Evolutionary conservation across 2,329 filamentous ascomycete genomes (phyloP).

Genomic region (Colletotrichum sublineola): DNA sequence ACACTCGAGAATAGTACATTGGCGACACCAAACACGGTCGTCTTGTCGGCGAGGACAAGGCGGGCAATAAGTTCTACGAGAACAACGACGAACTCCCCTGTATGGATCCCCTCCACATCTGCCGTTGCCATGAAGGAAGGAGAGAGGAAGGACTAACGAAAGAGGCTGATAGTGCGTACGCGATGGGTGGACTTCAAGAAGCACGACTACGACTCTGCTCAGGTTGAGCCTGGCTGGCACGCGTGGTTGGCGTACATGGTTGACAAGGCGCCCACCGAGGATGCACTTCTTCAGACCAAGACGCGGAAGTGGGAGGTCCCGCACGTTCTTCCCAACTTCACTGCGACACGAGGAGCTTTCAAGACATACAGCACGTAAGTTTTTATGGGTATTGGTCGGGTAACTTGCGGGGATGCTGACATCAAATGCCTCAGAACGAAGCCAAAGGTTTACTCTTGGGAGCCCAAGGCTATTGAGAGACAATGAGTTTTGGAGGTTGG

Average conservation of each 20-base stretch:
- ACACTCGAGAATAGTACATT: constrained; percentile 63
- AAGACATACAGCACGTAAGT: constrained; percentile 96
- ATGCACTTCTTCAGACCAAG: constrained; percentile 77
- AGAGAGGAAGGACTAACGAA: constrained; percentile 35
- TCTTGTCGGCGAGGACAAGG: constrained; percentile 86
- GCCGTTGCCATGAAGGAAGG: background rate
- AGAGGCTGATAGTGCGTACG: constrained; percentile 78
- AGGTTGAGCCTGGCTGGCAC: constrained; percentile 98
- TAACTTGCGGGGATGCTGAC: constrained; percentile 1
- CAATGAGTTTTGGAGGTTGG: constrained; percentile 38
- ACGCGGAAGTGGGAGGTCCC: constrained; percentile 81
- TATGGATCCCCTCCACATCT: constrained; percentile 60
- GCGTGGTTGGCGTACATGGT: constrained; percentile 96
- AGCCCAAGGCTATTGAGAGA: constrained; percentile 54
- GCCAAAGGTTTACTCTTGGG: constrained; percentile 67
- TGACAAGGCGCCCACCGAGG: constrained; percentile 85
- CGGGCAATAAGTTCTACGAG: constrained; percentile 98
- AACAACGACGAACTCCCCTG: constrained; percentile 93
- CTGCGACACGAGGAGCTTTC: constrained; percentile 82
- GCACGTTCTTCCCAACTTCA: constrained; percentile 80
- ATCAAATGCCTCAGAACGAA: constrained; percentile 57
- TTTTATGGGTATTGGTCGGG: background rate
- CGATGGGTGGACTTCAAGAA: constrained; percentile 98
- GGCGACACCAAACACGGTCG: constrained; percentile 96
- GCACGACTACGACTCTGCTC: constrained; percentile 83